Evolutionary conservation across 164 flowering plant species (phyloP).

Genomic region (Houttuynia cordata): DNA sequence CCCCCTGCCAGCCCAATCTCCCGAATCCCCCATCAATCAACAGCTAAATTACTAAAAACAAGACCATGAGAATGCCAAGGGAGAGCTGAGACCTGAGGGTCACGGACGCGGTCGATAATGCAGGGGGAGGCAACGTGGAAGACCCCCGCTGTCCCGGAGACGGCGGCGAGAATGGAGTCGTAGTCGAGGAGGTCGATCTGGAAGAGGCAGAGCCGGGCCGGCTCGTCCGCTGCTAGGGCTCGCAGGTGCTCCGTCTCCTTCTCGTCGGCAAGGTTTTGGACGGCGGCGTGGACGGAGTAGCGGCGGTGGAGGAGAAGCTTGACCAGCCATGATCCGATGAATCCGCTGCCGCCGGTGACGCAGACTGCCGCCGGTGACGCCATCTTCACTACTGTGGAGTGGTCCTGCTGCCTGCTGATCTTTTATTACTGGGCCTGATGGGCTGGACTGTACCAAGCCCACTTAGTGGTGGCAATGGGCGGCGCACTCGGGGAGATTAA

Average conservation of each 20-base stretch:
- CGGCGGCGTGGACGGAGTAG: conserved; percentile 26
- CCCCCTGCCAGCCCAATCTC: conserved; percentile 19
- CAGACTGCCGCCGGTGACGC: conserved; percentile 19
- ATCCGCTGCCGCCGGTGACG: conserved; percentile 28
- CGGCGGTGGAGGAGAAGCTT: conserved; percentile 21
- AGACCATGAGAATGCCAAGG: neutral
- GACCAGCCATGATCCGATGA: conserved; percentile 25
- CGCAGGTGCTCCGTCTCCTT: conserved; percentile 56
- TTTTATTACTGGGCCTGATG: no score
- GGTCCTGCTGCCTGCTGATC: no score
- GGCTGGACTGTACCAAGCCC: no score
- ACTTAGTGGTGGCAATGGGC: no score
- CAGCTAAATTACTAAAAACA: no score
- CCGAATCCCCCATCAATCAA: no score
- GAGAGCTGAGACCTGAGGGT: conserved; percentile 46
- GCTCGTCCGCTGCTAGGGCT: conserved; percentile 50
- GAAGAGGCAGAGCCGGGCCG: conserved; percentile 71
- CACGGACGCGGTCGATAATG: conserved; percentile 51
- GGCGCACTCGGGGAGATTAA: no score
- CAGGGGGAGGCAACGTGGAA: conserved; percentile 91
- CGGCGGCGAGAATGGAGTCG: conserved; percentile 52
- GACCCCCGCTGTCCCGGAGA: conserved; percentile 54
- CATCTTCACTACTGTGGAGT: no score
- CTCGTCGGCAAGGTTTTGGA: conserved; percentile 39
- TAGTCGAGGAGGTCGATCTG: conserved; percentile 74